phyloP scores from a whole-genome alignment of 2,329 filamentous ascomycete species.

The Metarhizium anisopliae region DNA sequence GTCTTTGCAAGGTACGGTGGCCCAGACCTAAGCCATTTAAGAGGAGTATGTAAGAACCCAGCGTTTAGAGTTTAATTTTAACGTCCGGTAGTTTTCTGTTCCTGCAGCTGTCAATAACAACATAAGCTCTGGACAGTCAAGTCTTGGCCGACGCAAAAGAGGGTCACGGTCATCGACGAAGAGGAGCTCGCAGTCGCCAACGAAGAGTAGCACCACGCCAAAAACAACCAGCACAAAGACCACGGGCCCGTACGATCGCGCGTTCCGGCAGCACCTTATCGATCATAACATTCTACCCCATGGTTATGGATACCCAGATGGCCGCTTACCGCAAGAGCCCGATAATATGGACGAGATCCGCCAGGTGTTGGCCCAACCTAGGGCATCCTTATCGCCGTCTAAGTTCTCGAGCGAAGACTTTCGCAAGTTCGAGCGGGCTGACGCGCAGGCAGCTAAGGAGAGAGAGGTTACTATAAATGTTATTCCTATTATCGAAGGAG shows the following conservation, averaged over 20 bases:
- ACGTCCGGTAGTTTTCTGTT: not conserved
- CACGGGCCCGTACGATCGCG: conserved; percentile 12
- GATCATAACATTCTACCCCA: conserved; percentile 10
- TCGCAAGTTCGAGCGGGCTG: conserved; percentile 17
- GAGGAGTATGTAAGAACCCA: not conserved
- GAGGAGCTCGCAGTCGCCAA: not conserved
- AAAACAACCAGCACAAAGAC: conserved; percentile 9
- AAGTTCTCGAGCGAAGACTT: conserved; percentile 22
- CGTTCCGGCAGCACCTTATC: conserved; percentile 13
- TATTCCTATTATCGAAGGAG: conserved; percentile 22
- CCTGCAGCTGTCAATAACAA: too few species aligned
- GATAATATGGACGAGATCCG: conserved; percentile 13
- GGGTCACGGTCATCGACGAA: conserved; percentile 11
- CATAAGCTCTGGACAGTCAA: too few species aligned
- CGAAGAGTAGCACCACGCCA: conserved; percentile 4
- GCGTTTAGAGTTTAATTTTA: not conserved
- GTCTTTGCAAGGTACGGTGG: not conserved
- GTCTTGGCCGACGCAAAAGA: not conserved
- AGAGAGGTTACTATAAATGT: conserved; percentile 21
- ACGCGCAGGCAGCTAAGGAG: conserved; percentile 23
- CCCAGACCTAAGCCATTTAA: not conserved
- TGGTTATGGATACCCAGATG: conserved; percentile 10
- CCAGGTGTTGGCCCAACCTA: conserved; percentile 5
- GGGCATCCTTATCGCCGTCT: conserved; percentile 26
- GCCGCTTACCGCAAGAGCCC: conserved; percentile 6